phyloP scores from a whole-genome alignment of 495 filamentous ascomycete species.

The Neurospora sp. region DNA sequence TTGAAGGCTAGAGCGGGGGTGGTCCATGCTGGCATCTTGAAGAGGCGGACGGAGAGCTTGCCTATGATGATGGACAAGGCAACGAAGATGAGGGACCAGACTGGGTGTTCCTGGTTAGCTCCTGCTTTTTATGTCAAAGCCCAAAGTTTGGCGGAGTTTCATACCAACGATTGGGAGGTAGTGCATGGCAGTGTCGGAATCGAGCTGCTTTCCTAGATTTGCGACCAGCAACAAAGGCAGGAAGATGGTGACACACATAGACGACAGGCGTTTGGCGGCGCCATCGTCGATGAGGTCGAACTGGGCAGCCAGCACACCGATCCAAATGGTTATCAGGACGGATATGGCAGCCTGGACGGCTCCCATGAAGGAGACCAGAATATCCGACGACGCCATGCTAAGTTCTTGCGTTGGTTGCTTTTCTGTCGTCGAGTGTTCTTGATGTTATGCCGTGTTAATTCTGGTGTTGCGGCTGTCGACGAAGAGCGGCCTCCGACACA shows the following conservation, averaged over 20 bases:
- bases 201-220: slow-evolving; percentile 57
- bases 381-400: slow-evolving; percentile 11
- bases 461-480: neutral
- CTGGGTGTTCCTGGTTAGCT: too few relatives aligned
- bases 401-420: neutral
- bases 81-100: slow-evolving; percentile 34
- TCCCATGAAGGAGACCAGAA: slow-evolving; percentile 49
- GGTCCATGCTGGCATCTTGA: slow-evolving; percentile 53
- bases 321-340: slow-evolving; percentile 58
- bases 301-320: slow-evolving; percentile 50
- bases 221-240: slow-evolving; percentile 61
- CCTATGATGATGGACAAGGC: slow-evolving; percentile 33
- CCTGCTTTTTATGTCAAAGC: too few relatives aligned
- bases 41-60: slow-evolving; percentile 23
- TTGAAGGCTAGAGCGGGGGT: slow-evolving; percentile 63
- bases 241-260: slow-evolving; percentile 57
- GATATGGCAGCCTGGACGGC: slow-evolving; percentile 62
- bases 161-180: slow-evolving; percentile 39
- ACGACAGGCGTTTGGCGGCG: slow-evolving; percentile 53
- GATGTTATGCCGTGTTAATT: neutral
- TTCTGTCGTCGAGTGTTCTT: neutral
- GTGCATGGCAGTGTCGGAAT: slow-evolving; percentile 39
- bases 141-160: too few relatives aligned
- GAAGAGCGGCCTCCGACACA: neutral
- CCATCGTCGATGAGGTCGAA: slow-evolving; percentile 45